A percentile compares a stretch with the other conserved stretches of the same genome.
phyloP scores from a whole-genome alignment of 305 asterid species.

The Stenogyne calaminthoides region DNA sequence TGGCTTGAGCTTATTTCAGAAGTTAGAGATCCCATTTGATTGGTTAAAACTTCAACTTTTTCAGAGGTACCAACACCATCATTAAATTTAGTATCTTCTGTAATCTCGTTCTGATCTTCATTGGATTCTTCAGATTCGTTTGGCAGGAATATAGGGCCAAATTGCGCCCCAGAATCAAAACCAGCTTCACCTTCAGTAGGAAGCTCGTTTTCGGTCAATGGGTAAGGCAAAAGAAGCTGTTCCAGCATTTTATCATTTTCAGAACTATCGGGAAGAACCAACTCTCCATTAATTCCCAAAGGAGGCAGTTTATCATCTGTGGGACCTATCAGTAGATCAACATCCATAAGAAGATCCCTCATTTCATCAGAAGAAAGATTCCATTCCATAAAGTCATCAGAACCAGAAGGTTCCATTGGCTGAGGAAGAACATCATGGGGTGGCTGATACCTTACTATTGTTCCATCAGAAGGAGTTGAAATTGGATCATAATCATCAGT shows the following conservation, averaged over 20 bases:
- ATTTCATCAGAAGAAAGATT: slow-evolving; percentile 70
- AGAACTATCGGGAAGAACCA: slow-evolving; percentile 53
- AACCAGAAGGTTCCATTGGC: slow-evolving; percentile 34
- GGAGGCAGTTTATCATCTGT: slow-evolving; percentile 48
- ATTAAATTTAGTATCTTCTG: slow-evolving; percentile 14
- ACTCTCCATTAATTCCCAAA: slow-evolving; percentile 45
- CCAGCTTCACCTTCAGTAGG: slow-evolving; percentile 30
- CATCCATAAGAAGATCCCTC: slow-evolving; percentile 60
- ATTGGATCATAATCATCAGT: slow-evolving; percentile 49
- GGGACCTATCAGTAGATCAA: slow-evolving; percentile 52
- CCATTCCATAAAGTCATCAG: slow-evolving; percentile 59
- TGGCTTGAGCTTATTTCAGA: slow-evolving; percentile 31
- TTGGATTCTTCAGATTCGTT: slow-evolving; percentile 22
- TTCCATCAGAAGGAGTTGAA: slow-evolving; percentile 48
- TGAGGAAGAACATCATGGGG: slow-evolving; percentile 40
- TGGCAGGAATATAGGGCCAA: slow-evolving; percentile 23
- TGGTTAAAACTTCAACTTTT: slow-evolving; percentile 46
- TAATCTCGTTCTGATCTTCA: slow-evolving; percentile 27
- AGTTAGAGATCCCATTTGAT: slow-evolving; percentile 45
- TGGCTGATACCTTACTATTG: slow-evolving; percentile 70
- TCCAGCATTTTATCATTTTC: slow-evolving; percentile 65
- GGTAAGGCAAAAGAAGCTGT: slow-evolving; percentile 62
- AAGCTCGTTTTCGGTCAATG: slow-evolving; percentile 38
- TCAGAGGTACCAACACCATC: slow-evolving; percentile 25
- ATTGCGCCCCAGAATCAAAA: slow-evolving; percentile 21